Base-by-base conservation (phyloP, 176 grass and related monocot genomes). In the Puccinellia tenuiflora region DNA sequence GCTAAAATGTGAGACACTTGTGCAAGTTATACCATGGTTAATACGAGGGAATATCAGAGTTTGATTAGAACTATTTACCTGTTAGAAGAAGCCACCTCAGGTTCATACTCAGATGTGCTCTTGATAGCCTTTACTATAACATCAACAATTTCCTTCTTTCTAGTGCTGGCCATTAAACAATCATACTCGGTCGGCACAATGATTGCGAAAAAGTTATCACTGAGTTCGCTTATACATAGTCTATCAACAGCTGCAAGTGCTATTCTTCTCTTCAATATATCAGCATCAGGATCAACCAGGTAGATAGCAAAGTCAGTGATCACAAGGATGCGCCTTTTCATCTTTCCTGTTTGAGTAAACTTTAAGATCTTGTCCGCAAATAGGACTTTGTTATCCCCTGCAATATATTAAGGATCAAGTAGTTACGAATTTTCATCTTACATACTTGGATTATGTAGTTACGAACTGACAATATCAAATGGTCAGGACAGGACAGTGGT, bases 261-360 rank as follows among this genome's bases (percentile, higher is more conserved):
- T 82, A 99, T 99, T 76, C 97, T 86, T 75, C 97, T 89, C 79
- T 99, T 99, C 75, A 99, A 80, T 81, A 88, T 88, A 92, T 99
- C 91, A 9, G 84, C 84, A 34, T 99, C 89, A 3, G 97, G 91
- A 67, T 99, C 97, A 17, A 99, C 91, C 42, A 99, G 78, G 74
- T 99, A 99, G 21, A 99, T 80, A 71, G 97, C 97, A 72, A 90
- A 96, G 75, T 99, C 91, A 3, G 97, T 99, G 70, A 99, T 90
- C 47, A 99, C 82, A 33, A 99, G 72, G 39, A 96, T 90, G 63
- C 88, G 87, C 26, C 86, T 90, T 84, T 96, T 96, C 93, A 96
- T 94, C 78, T 96, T 99, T 79, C 97, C 97, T 31, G 97, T 90
- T 40, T 91, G 89, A 48, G 89, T 96, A 51, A 99, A 88, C 68